Evolutionary conservation across 2,329 filamentous ascomycete species (phyloP).

Genomic region (Basipetospora chlamydospora): DNA sequence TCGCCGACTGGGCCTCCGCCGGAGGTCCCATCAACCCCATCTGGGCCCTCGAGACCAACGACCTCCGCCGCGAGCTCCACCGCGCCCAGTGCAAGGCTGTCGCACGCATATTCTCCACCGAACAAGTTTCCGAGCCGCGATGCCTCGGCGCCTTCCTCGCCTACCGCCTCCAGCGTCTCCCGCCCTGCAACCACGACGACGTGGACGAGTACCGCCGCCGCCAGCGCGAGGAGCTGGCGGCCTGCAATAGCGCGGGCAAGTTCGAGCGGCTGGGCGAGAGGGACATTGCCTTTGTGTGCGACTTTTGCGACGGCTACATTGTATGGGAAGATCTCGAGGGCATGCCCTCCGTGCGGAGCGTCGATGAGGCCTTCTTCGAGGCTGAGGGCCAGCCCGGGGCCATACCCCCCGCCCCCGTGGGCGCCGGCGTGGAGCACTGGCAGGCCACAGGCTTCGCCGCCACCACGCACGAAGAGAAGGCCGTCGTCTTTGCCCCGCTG

Average conservation of each 20-base stretch:
- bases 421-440: slow-evolving; percentile 28
- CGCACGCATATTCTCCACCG: slow-evolving; percentile 37
- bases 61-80: slow-evolving; percentile 36
- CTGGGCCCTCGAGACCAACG: slow-evolving; percentile 39
- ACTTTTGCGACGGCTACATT: slow-evolving; percentile 46
- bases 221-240: slow-evolving; percentile 32
- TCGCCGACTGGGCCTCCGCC: slow-evolving; percentile 38
- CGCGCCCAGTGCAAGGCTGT: slow-evolving; percentile 43
- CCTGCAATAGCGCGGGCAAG: slow-evolving; percentile 36
- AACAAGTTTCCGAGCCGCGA: slow-evolving; percentile 29
- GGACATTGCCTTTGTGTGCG: slow-evolving; percentile 44
- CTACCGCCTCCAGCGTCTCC: slow-evolving; percentile 28
- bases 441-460: slow-evolving; percentile 30
- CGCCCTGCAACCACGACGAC: slow-evolving; percentile 8
- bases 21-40: slow-evolving; percentile 40
- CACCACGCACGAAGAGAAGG: slow-evolving; percentile 29
- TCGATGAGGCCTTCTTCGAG: slow-evolving; percentile 13
- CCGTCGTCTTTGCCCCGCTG: slow-evolving; percentile 39
- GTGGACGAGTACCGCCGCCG: slow-evolving; percentile 22
- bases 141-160: slow-evolving; percentile 44
- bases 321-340: slow-evolving; percentile 41
- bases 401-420: slow-evolving; percentile 11
- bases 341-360: slow-evolving; percentile 32
- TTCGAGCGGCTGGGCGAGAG: slow-evolving; percentile 40
- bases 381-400: slow-evolving; percentile 8